Percentiles rank a stretch among this genome's conserved stretches.
phyloP scores from a whole-genome alignment of 2,329 filamentous ascomycete genomes.

The Cercospora sojina region DNA sequence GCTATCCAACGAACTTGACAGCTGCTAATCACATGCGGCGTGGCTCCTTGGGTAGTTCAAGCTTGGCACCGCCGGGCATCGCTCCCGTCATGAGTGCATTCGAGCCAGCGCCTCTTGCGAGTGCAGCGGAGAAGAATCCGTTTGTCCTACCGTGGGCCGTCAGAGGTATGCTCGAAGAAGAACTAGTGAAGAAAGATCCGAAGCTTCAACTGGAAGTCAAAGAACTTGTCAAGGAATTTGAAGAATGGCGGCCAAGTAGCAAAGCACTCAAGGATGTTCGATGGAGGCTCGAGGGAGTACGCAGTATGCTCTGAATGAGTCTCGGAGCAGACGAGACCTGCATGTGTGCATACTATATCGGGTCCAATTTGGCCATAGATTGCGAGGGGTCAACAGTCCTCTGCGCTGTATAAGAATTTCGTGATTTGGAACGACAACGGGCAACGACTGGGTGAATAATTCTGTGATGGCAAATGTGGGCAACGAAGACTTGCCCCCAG shows the following conservation, averaged over 20 bases:
- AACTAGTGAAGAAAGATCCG: conserved; percentile 80
- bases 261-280: conserved; percentile 96
- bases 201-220: conserved; percentile 65
- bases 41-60: conserved; percentile 29
- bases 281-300: conserved; percentile 85
- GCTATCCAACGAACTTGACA: conserved; percentile 33
- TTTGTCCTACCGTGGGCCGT: conserved; percentile 95
- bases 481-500: not conserved
- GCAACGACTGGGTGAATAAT: not conserved
- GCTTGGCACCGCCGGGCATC: conserved; percentile 33
- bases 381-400: not conserved
- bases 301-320: conserved; percentile 66
- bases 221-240: conserved; percentile 80
- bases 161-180: conserved; percentile 87
- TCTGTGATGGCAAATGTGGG: not conserved
- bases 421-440: not conserved
- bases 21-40: conserved; percentile 39
- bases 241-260: conserved; percentile 85
- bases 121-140: conserved; percentile 61
- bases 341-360: not conserved
- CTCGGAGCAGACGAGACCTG: not conserved
- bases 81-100: conserved; percentile 41
- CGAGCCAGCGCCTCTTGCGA: conserved; percentile 36
- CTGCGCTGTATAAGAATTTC: not conserved
- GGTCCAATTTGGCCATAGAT: not conserved